Base-by-base conservation (phyloP, 495 filamentous ascomycete species). In the Aspergillus funiculosus region DNA sequence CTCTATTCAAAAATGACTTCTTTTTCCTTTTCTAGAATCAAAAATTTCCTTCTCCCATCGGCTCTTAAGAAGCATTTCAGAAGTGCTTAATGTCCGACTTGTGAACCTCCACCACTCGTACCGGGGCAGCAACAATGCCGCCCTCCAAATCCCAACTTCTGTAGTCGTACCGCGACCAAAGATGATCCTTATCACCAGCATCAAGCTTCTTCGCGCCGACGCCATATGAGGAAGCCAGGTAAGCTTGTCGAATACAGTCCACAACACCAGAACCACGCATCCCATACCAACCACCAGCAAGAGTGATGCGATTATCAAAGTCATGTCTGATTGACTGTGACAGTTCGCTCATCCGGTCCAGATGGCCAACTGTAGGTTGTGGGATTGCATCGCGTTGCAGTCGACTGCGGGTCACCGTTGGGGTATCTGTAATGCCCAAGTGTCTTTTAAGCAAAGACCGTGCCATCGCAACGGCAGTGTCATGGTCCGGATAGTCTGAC, bases 331-430 rank as follows among this genome's bases (percentile, higher is more conserved):
- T 61, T 34, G 81, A 66, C 11, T 55, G 25, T 48, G 83, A 76
- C 3, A 83, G 76, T 8, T 58, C 58, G 14, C 54, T 59, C 77
- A 95, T 82, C 41, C 80, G 74, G 4, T 59, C 51, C 22, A 77
- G 55, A 66, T 97, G 90, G 14, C 86, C 86, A 1, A 94, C 82
- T 0, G 68, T 73, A 55, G 94, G 94, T 62, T 97, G 92, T 4
- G 92, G 92, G 30, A 98, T 89, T 56, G 89, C 94, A 29, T 91
- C 69, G 39, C 68, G 69, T 56, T 89, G 84, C 29, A 95, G 60
- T 20, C 69, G 74, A 17, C 75, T 79, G 44, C 75, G 68, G 15
- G 72, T 71, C 2, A 80, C 67, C 2, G 66, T 66, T 2, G 81
- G 83, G 17, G 69, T 62, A 5, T 75, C 77, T 0, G 57, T 68